Base-by-base conservation (phyloP, 2,329 filamentous ascomycete species). In the Incumbomyces delicatus region DNA sequence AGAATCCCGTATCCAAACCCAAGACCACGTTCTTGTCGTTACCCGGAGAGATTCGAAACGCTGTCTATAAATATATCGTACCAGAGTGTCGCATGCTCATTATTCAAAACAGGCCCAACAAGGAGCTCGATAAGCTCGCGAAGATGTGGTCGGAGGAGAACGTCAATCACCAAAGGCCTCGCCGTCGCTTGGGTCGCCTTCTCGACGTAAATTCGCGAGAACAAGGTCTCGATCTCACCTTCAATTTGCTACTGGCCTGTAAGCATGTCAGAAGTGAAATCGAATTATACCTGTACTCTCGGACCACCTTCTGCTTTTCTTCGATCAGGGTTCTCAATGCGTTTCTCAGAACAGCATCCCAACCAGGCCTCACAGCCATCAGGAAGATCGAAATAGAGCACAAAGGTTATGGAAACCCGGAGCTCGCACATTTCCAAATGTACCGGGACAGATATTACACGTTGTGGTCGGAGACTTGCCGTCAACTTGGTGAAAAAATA, bases 11-110 rank as follows among this genome's bases (percentile, higher is more conserved):
- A 5, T 12, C 17, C 13, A 45, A 38, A 27, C 3, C 3, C 17
- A 29, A 45, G 27, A 35, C 31, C n/a, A 20, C 68, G 6, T 84
- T 88, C 61, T 71, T 87, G 48, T 68, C 75, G 27, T 67, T 89
- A 1, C 84, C 85, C 0, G 73, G 77, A 0, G 85, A 89, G 59
- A 63, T 89, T 27, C 80, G 85, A 6, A 68, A 83, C 49, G 77
- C 78, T 56, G 75, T 89, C 11, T 88, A 87, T 60, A 73, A 70
- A 33, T 70, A 79, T 54, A 73, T 80, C 52, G 82, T 87, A 52
- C 63, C 70, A 3, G 33, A 50, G 27, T 49, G 47, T 41, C 50
- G 46, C 14, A 48, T 54, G 12, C 40, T 50, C 13, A 38, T 57
- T 38, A 36, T 38, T 7, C 45, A 38, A 30, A 56, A 42, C 43